Base-by-base conservation (phyloP, 345 rosid genomes). In the Kernera saxatilis region DNA sequence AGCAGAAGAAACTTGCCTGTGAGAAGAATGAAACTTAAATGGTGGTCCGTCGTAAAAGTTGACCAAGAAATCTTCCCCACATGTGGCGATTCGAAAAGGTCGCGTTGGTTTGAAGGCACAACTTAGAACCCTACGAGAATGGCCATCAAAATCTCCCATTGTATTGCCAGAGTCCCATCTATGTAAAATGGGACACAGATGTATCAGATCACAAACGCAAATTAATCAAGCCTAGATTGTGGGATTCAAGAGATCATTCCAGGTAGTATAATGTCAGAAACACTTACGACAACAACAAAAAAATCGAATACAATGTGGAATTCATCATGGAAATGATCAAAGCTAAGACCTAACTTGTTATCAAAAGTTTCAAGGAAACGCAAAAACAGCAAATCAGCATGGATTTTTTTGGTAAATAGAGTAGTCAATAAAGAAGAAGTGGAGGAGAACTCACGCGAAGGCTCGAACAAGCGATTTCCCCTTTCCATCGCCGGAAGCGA, bases 121-220 rank as follows among this genome's bases (percentile, higher is more conserved):
- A 71, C 96, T 86, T 52, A 94, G 66, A 52, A 87, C 96, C 64
- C 96, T 81, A 75, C 86, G 86, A 23, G 98, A 94, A 77, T 89
- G 99, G 32, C 99, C 99, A 75, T 91, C 99, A 41, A 94, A 94
- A 66, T 91, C 98, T 49, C 97, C 99, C 39, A 91, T 91, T 57
- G 87, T 94, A 40, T 85, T 83, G 15, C 96, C 96, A 8, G 96
- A 91, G 78, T 94, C 99, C 99, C 99, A 94, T 91, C 97, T 90
- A 53, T 15, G n/a, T 19, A 40, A n/a, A 12, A 37, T 15, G 11
- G 11, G 17, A 69, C 52, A 19, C 14, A 3, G 0, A 43, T 41
- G 58, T n/a, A 37, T 53, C 12, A 50, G 14, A 52, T 19, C 40
- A 46, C 26, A 41, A 76, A 64, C 26, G 3, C 49, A 69, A 43